Conservation (phyloP, 106 monocot genomes). For the Dioscorea dumetorum region DNA sequence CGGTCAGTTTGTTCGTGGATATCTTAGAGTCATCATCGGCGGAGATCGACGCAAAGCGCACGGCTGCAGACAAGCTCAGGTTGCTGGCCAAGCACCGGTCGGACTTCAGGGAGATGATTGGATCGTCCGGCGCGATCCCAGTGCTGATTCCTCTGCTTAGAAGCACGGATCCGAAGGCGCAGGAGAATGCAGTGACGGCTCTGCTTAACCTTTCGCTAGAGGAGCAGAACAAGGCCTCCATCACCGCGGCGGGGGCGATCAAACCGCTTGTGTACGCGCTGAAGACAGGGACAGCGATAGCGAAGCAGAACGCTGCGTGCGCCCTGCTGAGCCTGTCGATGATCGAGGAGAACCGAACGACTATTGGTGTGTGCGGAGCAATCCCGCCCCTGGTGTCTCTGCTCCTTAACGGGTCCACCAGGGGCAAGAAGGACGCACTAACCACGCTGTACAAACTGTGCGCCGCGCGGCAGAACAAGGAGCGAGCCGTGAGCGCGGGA, state of each 20-base stretch:
- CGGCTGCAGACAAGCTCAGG: conserved; percentile 41
- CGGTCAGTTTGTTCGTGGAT: conserved; percentile 46
- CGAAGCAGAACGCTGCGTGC: conserved; percentile 77
- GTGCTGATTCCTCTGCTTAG: conserved; percentile 36
- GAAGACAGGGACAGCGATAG: conserved; percentile 37
- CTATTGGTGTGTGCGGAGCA: conserved; percentile 64
- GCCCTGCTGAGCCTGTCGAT: conserved; percentile 62
- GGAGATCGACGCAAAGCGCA: conserved; percentile 25
- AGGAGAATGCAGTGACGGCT: conserved; percentile 71
- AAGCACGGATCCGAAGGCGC: conserved; percentile 39
- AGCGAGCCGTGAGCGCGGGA: conserved; percentile 47
- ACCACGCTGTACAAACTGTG: conserved; percentile 62
- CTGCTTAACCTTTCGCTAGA: conserved; percentile 63
- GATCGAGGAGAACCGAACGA: conserved; percentile 43
- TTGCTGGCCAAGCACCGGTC: conserved; percentile 71
- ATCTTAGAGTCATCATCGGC: conserved; percentile 13
- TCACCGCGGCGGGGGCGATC: conserved; percentile 54
- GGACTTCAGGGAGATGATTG: conserved; percentile 50
- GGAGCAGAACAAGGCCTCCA: conserved; percentile 45
- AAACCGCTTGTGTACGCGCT: conserved; percentile 54
- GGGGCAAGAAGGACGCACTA: conserved; percentile 77
- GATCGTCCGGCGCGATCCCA: conserved; percentile 37
- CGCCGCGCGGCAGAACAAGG: conserved; percentile 49
- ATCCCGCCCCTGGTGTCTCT: conserved; percentile 60
- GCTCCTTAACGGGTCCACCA: conserved; percentile 25